A percentile compares a stretch with the other conserved stretches of the same genome.
Evolutionary conservation across 192 early-diverging fungal genomes (phyloP).

Genomic region (Coemansia sp.): DNA sequence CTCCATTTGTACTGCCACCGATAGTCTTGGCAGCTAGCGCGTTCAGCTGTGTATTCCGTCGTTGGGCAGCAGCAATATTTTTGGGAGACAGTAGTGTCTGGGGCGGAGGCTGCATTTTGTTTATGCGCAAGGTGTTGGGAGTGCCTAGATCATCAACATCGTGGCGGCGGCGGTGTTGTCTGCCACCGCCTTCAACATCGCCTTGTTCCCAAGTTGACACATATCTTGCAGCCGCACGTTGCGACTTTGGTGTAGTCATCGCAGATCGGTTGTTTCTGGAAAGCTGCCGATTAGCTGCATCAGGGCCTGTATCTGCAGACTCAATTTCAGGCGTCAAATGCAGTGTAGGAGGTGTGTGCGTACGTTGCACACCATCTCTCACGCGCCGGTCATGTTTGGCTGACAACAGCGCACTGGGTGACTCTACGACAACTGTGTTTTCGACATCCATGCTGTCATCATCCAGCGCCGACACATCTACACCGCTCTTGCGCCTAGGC

Average conservation of each 20-base stretch:
- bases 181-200: slow-evolving; percentile 42
- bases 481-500: background rate
- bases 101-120: slow-evolving; percentile 21
- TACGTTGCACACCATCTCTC: slow-evolving; percentile 4
- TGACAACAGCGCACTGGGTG: slow-evolving; percentile 41
- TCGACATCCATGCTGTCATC: slow-evolving; percentile 32
- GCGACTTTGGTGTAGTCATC: slow-evolving; percentile 42
- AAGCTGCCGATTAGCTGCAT: too few relatives aligned
- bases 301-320: too few relatives aligned
- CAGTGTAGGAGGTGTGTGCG: slow-evolving; percentile 17
- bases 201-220: slow-evolving; percentile 33
- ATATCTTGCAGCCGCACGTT: slow-evolving; percentile 16
- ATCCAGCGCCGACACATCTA: slow-evolving; percentile 4
- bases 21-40: background rate
- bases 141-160: slow-evolving; percentile 11
- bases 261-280: background rate
- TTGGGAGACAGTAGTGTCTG: slow-evolving; percentile 43
- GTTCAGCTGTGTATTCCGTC: slow-evolving; percentile 14
- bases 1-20: background rate
- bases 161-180: slow-evolving; percentile 46
- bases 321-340: background rate
- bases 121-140: slow-evolving; percentile 11
- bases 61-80: slow-evolving; percentile 35
- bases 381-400: slow-evolving; percentile 35
- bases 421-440: slow-evolving; percentile 18